Evolutionary conservation across 441 rosid species (phyloP).

Genomic region (Rhodomyrtus psidioides): DNA sequence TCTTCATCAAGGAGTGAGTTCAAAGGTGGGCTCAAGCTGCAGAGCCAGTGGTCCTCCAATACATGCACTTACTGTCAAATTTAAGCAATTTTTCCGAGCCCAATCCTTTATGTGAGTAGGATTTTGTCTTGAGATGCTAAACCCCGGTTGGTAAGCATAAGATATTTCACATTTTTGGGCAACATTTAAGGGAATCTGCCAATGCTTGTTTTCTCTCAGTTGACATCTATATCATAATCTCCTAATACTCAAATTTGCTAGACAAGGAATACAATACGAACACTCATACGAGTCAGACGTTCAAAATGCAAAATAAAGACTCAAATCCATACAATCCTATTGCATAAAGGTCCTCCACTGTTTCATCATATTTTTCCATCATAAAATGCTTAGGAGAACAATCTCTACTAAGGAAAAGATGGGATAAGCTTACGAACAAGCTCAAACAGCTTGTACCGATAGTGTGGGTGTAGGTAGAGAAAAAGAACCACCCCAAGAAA

Average conservation of each 20-base stretch:
- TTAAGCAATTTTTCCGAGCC: slow-evolving; percentile 58
- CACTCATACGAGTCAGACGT: background rate
- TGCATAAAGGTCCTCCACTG: background rate
- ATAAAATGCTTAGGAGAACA: background rate
- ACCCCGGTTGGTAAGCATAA: slow-evolving; percentile 56
- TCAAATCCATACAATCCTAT: background rate
- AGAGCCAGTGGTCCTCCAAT: slow-evolving; percentile 34
- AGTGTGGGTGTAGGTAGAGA: background rate
- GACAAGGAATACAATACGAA: background rate
- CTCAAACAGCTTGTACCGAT: fast-evolving
- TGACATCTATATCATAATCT: background rate
- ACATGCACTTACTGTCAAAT: slow-evolving; percentile 43
- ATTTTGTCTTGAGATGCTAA: slow-evolving; percentile 54
- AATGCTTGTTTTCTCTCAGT: background rate
- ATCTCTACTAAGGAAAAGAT: background rate
- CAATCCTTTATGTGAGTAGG: slow-evolving; percentile 48
- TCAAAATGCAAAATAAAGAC: background rate
- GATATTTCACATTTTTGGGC: slow-evolving; percentile 53
- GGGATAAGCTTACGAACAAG: background rate
- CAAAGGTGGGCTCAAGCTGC: background rate
- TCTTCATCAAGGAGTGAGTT: background rate
- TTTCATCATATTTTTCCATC: background rate
- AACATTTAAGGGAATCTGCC: background rate
- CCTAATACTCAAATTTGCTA: background rate
- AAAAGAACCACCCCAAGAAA: too few relatives aligned